Evolutionary conservation across 1,139 yeast species (phyloP).

Genomic region (Taphrina communis): DNA sequence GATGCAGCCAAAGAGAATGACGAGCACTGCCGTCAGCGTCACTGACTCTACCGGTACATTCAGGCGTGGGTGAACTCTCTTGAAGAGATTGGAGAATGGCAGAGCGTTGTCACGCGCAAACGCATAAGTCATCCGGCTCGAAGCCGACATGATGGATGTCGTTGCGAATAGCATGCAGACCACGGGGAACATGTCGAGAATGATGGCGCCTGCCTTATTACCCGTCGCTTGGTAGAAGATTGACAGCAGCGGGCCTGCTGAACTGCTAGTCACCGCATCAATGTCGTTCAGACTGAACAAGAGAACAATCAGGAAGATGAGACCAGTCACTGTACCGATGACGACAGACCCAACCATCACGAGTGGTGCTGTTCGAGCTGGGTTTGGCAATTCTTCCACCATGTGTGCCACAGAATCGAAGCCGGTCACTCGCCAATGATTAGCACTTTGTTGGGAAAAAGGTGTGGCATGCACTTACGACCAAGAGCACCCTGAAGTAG

Average conservation of each 20-base stretch:
- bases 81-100: slow-evolving; percentile 69
- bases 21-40: slow-evolving; percentile 68
- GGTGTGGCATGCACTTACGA: neutral
- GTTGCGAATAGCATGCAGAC: slow-evolving; percentile 80
- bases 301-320: slow-evolving; percentile 73
- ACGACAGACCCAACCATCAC: slow-evolving; percentile 72
- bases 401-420: slow-evolving; percentile 76
- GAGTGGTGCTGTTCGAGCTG: slow-evolving; percentile 66
- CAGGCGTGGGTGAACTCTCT: slow-evolving; percentile 65
- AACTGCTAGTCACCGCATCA: slow-evolving; percentile 53
- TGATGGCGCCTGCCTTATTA: slow-evolving; percentile 62
- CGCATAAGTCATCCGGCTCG: slow-evolving; percentile 80
- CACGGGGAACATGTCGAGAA: slow-evolving; percentile 67
- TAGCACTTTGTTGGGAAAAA: neutral
- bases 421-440: slow-evolving; percentile 49
- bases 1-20: slow-evolving; percentile 68
- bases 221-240: slow-evolving; percentile 74
- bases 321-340: slow-evolving; percentile 70
- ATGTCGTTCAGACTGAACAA: slow-evolving; percentile 73
- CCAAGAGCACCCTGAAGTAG: slow-evolving; percentile 24
- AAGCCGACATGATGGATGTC: slow-evolving; percentile 75
- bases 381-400: slow-evolving; percentile 79
- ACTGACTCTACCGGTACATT: slow-evolving; percentile 75
- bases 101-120: slow-evolving; percentile 85
- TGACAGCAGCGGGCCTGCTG: slow-evolving; percentile 52